Base-by-base conservation (phyloP, 495 filamentous ascomycete species). In the Aspergillus campestris region DNA sequence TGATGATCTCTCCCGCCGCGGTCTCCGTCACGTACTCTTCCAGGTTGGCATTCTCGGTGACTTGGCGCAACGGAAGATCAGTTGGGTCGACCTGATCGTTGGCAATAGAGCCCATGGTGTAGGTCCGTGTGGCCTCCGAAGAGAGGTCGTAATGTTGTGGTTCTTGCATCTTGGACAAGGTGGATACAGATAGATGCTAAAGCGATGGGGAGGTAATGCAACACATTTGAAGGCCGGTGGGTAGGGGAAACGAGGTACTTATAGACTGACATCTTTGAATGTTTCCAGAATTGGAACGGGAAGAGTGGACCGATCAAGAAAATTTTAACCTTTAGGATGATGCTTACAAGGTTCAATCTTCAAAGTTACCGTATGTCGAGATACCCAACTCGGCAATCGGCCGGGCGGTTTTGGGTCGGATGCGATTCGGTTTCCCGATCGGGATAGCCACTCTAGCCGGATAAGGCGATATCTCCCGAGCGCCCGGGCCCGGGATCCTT, bases 11-110 rank as follows among this genome's bases (percentile, higher is more conserved):
- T 5, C 83, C 84, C 0, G 55, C 51, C 18, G 58, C 50, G 8
- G 79, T 83, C 58, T 86, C 83, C 18, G 64, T 59, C 5, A 69
- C 78, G 50, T 81, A 89, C 59, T 87, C 84, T 18, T 69, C 66
- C 38, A 87, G 60, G 55, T 78, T 72, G 43, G 82, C 84, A 31
- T 69, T 54, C 42, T 66, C 63, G 39, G 58, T 82, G 18, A 87
- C 58, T 11, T 78, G 81, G 51, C 82, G 76, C 49, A 78, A 75
- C 0, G 83, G 83, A 4, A 89, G 69, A 52, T 84, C 57, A 27
- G 59, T 38, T 24, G 64, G 65, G 32, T 66, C 61, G 0, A 51
- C 40, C 6, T 50, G 18, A 45, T 9, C 47, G 60, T 30, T 36
- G 44, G 5, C 34, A 24, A 24, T 45, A 7, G 61, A 59, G 1